Evolutionary conservation across 257 asterid genomes (phyloP), one percentile per base, ranked within the genome.

Genomic region (Echites panduratus): DNA sequence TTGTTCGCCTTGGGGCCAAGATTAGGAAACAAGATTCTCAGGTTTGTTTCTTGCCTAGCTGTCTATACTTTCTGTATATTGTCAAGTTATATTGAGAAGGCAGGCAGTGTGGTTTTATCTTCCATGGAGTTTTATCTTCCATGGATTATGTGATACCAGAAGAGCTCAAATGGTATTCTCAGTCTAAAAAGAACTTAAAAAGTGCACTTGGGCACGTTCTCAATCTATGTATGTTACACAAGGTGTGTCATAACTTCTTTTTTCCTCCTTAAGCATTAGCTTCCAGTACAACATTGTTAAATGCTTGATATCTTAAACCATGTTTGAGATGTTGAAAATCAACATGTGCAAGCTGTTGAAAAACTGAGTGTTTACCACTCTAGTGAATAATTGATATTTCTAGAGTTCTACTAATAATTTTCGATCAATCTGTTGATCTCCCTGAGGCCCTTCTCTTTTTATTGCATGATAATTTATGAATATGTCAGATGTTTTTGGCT

Each of bases 1-100:
- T 91, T 78, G 89, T 95, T 32, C 91, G 91, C 26, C 84, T 71
- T 77, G 98, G 96, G 53, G 93, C 97, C 74, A 76, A 84, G 74
- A 84, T 92, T 59, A 79, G 81, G 82, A 90, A 83, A 84, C 85
- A 76, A 82, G 96, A 88, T 13, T 67, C 80, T 76, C 75, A 83
- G 91, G 98, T 87, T 66, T 72, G 61, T 57, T 58, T 75, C 71
- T 57, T 45, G 41, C 65, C 16, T 26, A 14, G 40, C 58, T n/a
- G 64, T 75, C 44, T 24, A 52, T 70, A 66, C 63, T 48, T 56
- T 73, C 9, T 32, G 47, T 54, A 50, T 72, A 40, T 59, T 74
- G 71, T 48, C 56, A 62, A 48, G 29, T 63, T 61, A 27, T 71
- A 43, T 35, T 22, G 20, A 27, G 22, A 32, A 45, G 44, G 20